Percentiles rank a stretch among this genome's conserved stretches.
Conservation (phyloP, 1,139 yeast genomes). For the Yamadazyma buinensis region DNA sequence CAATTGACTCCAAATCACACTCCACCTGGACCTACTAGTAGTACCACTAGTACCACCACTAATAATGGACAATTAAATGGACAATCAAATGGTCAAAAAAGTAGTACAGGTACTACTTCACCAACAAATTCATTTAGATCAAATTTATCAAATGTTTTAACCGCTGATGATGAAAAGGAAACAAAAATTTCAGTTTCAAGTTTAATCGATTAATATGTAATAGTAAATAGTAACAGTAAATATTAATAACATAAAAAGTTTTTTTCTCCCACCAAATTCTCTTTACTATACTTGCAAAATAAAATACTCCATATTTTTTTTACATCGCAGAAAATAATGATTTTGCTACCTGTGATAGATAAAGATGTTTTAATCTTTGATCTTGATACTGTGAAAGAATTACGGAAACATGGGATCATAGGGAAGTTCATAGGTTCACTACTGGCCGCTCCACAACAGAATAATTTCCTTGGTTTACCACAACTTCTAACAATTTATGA, state of each 20-base stretch:
- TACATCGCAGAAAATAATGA: conserved; percentile 5
- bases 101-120: conserved; percentile 7
- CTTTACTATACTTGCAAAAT: too few relatives aligned
- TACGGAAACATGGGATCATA: conserved; percentile 56
- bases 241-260: too few relatives aligned
- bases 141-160: conserved; percentile 12
- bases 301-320: too few relatives aligned
- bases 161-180: conserved; percentile 11
- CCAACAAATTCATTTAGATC: conserved; percentile 4
- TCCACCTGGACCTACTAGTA: neutral
- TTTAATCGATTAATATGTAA: conserved; percentile 20
- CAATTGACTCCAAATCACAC: neutral
- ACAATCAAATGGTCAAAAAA: neutral
- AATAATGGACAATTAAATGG: neutral
- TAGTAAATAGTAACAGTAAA: neutral
- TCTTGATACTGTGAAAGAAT: conserved; percentile 44
- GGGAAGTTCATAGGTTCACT: conserved; percentile 83
- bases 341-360: conserved; percentile 29
- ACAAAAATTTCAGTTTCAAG: conserved; percentile 22
- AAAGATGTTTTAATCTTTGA: conserved; percentile 49
- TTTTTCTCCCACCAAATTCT: neutral
- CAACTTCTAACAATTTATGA: conserved; percentile 72
- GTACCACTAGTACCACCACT: neutral
- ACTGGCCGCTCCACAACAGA: conserved; percentile 89
- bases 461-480: conserved; percentile 80